Conservation (phyloP, 495 filamentous ascomycete species). For the Hypomontagnella monticulosa region DNA sequence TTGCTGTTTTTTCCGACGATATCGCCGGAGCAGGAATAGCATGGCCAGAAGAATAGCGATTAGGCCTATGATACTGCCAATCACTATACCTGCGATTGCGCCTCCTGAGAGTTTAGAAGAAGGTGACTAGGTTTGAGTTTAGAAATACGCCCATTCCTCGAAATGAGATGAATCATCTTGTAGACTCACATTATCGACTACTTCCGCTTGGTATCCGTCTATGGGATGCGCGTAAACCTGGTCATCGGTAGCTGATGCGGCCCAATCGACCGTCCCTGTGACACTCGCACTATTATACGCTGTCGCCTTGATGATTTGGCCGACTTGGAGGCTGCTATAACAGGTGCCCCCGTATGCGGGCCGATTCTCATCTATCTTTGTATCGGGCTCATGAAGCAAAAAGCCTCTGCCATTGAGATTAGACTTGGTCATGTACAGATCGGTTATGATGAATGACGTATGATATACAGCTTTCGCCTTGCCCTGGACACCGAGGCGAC, state of each 20-base stretch:
- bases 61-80: slow-evolving; percentile 14
- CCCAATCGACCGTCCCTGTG: slow-evolving; percentile 23
- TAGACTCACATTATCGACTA: slow-evolving; percentile 16
- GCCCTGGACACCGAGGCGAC: neutral
- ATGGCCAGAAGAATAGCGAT: slow-evolving; percentile 14
- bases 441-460: neutral
- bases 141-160: neutral
- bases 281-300: slow-evolving; percentile 27
- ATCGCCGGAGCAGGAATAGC: slow-evolving; percentile 11
- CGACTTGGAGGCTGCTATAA: slow-evolving; percentile 26
- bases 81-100: slow-evolving; percentile 26
- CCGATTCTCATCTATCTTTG: slow-evolving; percentile 22
- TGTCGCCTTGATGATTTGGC: slow-evolving; percentile 29
- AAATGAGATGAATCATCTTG: neutral
- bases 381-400: slow-evolving; percentile 21
- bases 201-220: slow-evolving; percentile 21
- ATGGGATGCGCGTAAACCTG: slow-evolving; percentile 38
- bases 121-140: neutral
- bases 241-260: slow-evolving; percentile 26
- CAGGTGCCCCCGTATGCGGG: slow-evolving; percentile 40
- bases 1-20: slow-evolving; percentile 14
- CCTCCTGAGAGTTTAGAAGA: slow-evolving; percentile 22
- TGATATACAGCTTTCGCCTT: neutral
- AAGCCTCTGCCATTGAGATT: slow-evolving; percentile 32
- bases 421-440: neutral